These are phyloP conservation scores for Calocera cornea DNA, from an alignment of 768 basidiomycete species.

Conservation along the genomic window DNA sequence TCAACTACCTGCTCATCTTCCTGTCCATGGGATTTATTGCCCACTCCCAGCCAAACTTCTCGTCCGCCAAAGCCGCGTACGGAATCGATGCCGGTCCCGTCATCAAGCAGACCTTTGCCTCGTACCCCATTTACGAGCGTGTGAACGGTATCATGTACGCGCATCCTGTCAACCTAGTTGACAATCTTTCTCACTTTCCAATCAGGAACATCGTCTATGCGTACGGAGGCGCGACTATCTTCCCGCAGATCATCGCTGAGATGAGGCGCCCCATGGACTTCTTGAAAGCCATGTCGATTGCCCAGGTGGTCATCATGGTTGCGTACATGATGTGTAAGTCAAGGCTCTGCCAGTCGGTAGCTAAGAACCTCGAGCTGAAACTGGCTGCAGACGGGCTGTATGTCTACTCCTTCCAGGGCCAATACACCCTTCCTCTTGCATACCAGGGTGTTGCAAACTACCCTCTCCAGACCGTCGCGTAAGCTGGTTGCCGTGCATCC, in stretches of 20 bases:
- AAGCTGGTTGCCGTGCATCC: not conserved
- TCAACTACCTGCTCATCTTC: constrained; percentile 43
- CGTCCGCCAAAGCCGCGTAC: constrained; percentile 29
- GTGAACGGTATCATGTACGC: constrained; percentile 55
- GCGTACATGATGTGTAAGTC: constrained; percentile 39
- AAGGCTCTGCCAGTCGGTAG: not conserved
- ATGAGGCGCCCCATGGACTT: constrained; percentile 58
- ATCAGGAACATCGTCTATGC: constrained; percentile 10
- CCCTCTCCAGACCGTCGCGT: constrained; percentile 26
- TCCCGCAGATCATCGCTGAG: constrained; percentile 38
- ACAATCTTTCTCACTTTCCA: not conserved
- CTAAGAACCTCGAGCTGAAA: not conserved
- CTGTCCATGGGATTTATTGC: constrained; percentile 43
- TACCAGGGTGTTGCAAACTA: constrained; percentile 19
- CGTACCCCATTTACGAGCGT: constrained; percentile 29
- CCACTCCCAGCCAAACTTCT: constrained; percentile 41
- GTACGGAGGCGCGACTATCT: constrained; percentile 15
- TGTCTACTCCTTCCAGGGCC: constrained; percentile 44
- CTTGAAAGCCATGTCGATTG: constrained; percentile 46
- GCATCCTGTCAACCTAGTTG: constrained; percentile 6
- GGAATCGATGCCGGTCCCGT: constrained; percentile 26
- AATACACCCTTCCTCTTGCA: constrained; percentile 35
- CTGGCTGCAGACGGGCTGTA: constrained; percentile 8
- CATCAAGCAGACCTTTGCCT: constrained; percentile 27
- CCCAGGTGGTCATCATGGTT: constrained; percentile 36